Base-by-base conservation (phyloP, 306 rosid species). In the Pueraria montana region DNA sequence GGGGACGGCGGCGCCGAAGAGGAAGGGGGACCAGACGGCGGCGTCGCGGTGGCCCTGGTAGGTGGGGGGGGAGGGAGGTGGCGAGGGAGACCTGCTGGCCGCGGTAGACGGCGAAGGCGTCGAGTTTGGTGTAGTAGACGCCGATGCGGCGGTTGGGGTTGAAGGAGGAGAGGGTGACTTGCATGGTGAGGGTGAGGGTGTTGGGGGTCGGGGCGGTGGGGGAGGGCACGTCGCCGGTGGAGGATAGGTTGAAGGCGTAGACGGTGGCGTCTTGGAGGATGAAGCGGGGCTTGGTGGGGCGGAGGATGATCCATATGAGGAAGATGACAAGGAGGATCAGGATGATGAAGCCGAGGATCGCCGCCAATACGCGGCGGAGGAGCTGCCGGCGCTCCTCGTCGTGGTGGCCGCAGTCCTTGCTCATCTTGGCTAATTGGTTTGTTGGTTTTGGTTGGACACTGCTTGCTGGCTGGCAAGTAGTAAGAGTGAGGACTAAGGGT, bases 231-330 rank as follows among this genome's bases (percentile, higher is more conserved):
- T 66, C 5, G 0, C 68, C 83, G 40, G 83, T 11, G 63, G 86
- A 42, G 4, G 93, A 73, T 77, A 87, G 48, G 83, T 90, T 89
- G 86, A 94, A 89, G 90, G 34, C 45, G 79, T 79, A 87, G 32
- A 94, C 85, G 68, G 93, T 86, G 79, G 87, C 92, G 72, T 94
- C 96, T 65, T 88, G 89, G 76, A 94, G 93, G 77, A 80, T 11
- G 72, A 94, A 94, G 0, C 88, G 80, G 3, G 98, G 98, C 23
- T 86, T 90, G 13, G 91, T 58, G 4, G 98, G 98, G 16, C 71
- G 86, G 46, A 94, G 87, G 24, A 91, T 88, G 82, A 82, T 61
- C 93, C 91, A 90, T 0, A 91, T 61, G 1, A 91, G 43, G 84
- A 94, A 84, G 58, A 92, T 45, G 0, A 79, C 13, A 8, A 91